A percentile compares a stretch with the other conserved stretches of the same genome.
Conservation (phyloP, 345 rosid species). For the Sisymbrium altissimum region DNA sequence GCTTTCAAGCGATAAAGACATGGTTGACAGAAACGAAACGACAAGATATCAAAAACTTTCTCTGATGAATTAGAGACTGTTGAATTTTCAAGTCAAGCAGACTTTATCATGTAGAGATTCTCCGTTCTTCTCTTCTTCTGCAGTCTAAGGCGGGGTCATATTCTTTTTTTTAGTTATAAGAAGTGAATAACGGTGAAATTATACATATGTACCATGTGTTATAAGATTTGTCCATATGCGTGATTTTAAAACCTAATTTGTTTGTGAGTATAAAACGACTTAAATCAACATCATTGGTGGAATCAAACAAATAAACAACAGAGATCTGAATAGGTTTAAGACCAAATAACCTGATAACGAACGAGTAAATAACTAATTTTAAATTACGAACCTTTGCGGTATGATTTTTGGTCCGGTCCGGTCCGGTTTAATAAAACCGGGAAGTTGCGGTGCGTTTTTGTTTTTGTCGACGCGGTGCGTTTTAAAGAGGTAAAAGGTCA, state of each 20-base stretch:
- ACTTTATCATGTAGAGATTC: neutral
- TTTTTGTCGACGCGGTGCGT: too few species aligned
- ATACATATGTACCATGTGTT: neutral
- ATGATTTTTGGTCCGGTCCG: neutral
- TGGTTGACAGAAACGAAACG: neutral
- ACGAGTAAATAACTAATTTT: too few species aligned
- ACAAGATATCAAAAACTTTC: neutral
- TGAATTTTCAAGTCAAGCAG: slow-evolving; percentile 12
- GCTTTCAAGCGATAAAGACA: neutral
- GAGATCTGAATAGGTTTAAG: neutral
- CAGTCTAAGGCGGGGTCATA: neutral
- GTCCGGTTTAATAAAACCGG: slow-evolving; percentile 5
- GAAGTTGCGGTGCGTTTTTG: neutral
- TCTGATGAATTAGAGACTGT: neutral
- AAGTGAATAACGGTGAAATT: neutral
- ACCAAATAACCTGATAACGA: neutral
- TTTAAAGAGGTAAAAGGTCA: neutral
- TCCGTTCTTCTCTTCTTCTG: neutral
- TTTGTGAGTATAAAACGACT: neutral
- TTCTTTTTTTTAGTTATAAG: neutral
- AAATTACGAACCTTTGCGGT: neutral
- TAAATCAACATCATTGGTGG: neutral
- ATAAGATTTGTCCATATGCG: neutral
- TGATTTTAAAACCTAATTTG: neutral
- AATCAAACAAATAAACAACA: neutral